Base-by-base conservation (phyloP, 78 protist species). In the Emiliania huxleyi region DNA sequence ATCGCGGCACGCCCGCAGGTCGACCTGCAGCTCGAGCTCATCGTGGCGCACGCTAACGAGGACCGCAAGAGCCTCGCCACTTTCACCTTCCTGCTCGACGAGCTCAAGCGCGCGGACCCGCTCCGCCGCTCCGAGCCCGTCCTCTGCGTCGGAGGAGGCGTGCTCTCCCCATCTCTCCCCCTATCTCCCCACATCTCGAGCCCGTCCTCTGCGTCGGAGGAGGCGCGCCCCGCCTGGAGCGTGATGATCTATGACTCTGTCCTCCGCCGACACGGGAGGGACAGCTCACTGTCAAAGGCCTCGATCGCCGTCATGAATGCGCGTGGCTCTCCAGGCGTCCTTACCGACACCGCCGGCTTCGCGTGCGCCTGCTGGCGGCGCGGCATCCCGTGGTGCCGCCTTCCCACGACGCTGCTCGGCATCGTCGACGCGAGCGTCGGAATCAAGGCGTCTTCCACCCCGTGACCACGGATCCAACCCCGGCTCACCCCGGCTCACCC, bases 371-470 rank as follows among this genome's bases (percentile, higher is more conserved):
- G 48, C 52, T 79, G 87, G 87, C 25, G 87, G 55, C 87, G 87
- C 52, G 87, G 87, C 87, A 79, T 79, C 87, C 87, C 87, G n/a
- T 79, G 87, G 87, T 79, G 87, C 87, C 87, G 87, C 55, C 1
- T 79, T 48, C 87, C 87, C 29, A 79, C 87, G n/a, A 79, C 87
- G 21, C 87, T 79, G 33, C 87, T 79, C 37, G 87, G 87, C 38
- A 79, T 79, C 26, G 87, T 79, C 52, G 87, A 79, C 35, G 87
- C 87, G 52, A 23, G 37, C 35, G 87, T 79, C 87, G 87, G 87
- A 0, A 79, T 79, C 87, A 79, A 79, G 75, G 55, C 55, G 55
- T n/a, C n/a, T n/a, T n/a, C n/a, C n/a, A n/a, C n/a, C n/a, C n/a
- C n/a, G n/a, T n/a, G n/a, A n/a, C n/a, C n/a, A n/a, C n/a, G n/a